Base-by-base conservation (phyloP, 768 basidiomycete species). In the Crepidotus variabilis region DNA sequence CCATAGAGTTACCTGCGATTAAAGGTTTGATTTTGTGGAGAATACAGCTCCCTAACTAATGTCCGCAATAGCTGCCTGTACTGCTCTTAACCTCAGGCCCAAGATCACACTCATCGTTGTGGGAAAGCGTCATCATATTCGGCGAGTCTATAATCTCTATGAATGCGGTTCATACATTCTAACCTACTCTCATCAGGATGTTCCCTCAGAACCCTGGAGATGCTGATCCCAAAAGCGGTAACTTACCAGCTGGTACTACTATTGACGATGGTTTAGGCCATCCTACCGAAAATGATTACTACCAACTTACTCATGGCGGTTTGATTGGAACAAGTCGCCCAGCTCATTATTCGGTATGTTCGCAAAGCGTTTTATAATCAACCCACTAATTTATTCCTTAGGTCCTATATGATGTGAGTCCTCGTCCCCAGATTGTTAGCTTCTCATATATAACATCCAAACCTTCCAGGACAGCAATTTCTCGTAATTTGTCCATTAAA, bases 41-140 rank as follows among this genome's bases (percentile, higher is more conserved):
- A 34, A 22, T 7, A 2, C 9, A 11, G 8, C 1, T 4, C 10
- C 1, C 48, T 14, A 34, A 50, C 5, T 16, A 28, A 35, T 11
- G 32, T 53, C n/a, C 51, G 21, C 20, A 46, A 5, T 58, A 92
- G 89, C 53, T 24, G 90, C 90, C 2, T 92, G 88, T 61, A 54
- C 55, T 0, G 75, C 78, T 0, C 61, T 84, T 0, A 74, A 75
- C 2, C 81, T 90, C 24, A 73, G 71, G 0, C 82, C 86, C 0
- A 84, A 80, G 56, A 87, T 93, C n/a, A 93, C 92, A 0, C 71
- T 93, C 13, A 79, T 93, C 51, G 74, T 94, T 35, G 91, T 92
- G 3, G 89, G 88, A 1, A 94, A 93, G 65, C 77, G 87, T 2
- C 86, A 88, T 63, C 86, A 87, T 52, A 77, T 85, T 48, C 76